Evolutionary conservation across 1,284 basidiomycete genomes (phyloP), one percentile per base, ranked within the genome.

Genomic region (Pseudozyma hubeiensis): DNA sequence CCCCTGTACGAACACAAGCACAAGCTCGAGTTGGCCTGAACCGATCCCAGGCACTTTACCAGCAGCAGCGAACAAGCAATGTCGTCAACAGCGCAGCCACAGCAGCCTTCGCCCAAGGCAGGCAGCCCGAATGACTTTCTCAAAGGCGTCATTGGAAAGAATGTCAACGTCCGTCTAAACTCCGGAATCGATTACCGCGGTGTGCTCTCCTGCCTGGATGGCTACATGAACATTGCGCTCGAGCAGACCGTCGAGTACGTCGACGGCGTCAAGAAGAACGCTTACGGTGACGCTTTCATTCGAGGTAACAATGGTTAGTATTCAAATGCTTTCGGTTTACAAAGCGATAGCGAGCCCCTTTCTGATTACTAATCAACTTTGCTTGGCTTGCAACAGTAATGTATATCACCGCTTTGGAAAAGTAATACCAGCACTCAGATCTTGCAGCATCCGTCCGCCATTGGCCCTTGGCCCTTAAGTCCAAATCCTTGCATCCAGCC

Each of bases 231-330:
- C 86, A 97, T 99, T 60, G 96, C 94, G 5, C 87, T 99, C 48
- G 96, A 99, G 86, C 91, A 97, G 84, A 97, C 95, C 1, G 92
- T 95, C 85, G 96, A 99, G 86, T 91, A 93, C 85, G 93, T 97
- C 13, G 91, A 92, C 77, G 95, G 94, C 10, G 84, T 87, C 35
- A 88, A 92, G 56, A 95, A 93, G 41, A 96, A 94, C 83, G 88
- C 88, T 67, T 97, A 95, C 80, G 94, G 95, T 1, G 94, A 97
- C 85, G 91, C 94, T 33, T 97, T 97, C 86, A 92, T 97, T 75
- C 88, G 96, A 58, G 96, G 96, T 35, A 98, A 98, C 86, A 98
- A 98, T 85, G 96, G 96, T 96, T 75, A 67, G 90, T 87, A 34
- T 43, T 24, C 6, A 10, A n/a, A n/a, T 41, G 7, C 7, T 16